Conservation (phyloP, 352 stramenopile genomes). For the Phytopythium oedochilum region DNA sequence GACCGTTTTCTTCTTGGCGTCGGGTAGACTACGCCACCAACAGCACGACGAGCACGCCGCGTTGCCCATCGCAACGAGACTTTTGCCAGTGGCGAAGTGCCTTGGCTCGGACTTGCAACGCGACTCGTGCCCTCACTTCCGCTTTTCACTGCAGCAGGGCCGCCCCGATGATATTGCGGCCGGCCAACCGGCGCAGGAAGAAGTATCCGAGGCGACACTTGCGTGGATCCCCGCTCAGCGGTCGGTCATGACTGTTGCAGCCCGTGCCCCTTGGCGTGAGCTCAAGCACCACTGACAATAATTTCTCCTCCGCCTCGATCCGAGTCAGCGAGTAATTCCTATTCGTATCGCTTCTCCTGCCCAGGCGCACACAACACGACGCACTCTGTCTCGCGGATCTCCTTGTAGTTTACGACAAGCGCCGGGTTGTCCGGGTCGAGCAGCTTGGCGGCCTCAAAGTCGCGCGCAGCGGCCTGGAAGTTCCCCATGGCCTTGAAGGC, state of each 20-base stretch:
- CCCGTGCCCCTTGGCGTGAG: neutral
- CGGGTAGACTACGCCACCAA: neutral
- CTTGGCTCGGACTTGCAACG: too few relatives aligned
- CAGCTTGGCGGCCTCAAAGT: constrained; percentile 68
- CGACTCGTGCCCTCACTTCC: too few relatives aligned
- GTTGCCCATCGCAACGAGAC: constrained; percentile 1
- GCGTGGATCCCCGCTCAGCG: neutral
- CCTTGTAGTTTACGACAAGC: constrained; percentile 80
- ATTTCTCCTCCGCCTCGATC: too few relatives aligned
- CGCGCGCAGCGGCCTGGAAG: constrained; percentile 43
- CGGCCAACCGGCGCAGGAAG: neutral
- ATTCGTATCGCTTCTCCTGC: constrained; percentile 47
- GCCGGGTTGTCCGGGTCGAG: constrained; percentile 62
- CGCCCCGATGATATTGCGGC: neutral
- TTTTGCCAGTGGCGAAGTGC: too few relatives aligned
- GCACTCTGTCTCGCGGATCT: constrained; percentile 65
- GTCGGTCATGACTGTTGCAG: neutral
- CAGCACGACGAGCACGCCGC: constrained; percentile 6
- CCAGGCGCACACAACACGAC: constrained; percentile 63
- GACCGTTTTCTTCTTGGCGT: constrained; percentile 1
- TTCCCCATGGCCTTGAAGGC: constrained; percentile 57
- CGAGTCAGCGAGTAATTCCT: too few relatives aligned
- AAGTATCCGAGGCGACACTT: constrained; percentile 1
- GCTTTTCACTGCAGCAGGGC: too few relatives aligned
- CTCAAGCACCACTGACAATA: neutral